Base-by-base conservation (phyloP, 352 stramenopile genomes). In the Phytopythium cucurbitacearum region DNA sequence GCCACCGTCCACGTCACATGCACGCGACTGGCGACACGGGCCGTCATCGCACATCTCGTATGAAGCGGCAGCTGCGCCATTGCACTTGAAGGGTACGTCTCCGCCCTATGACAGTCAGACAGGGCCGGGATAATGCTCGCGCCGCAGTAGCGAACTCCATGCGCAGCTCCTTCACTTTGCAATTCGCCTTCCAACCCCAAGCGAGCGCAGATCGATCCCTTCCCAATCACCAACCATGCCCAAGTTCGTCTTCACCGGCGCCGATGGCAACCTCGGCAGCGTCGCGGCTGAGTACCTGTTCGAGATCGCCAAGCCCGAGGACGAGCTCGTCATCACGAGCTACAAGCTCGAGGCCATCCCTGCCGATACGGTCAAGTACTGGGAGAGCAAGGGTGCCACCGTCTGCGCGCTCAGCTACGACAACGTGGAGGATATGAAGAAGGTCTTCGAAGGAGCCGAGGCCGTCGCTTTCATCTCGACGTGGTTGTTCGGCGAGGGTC, bases 201-300 rank as follows among this genome's bases (percentile, higher is more conserved):
- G 38, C 36, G 51, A 53, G 5, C 16, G 21, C 21, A 28, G 21
- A 28, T 33, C 12, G 41, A 35, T 36, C 32, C n/a, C 33, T 33
- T 13, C 13, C 16, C 33, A 52, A 36, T 21, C 13, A 51, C 34
- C 4, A 9, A 57, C n/a, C 40, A 69, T 65, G 57, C 44, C 51
- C 61, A 67, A 71, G 48, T 62, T 59, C 48, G 63, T 71, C 11
- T 51, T 71, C 4, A 71, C 54, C 37, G 63, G 59, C 7, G 56
- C 51, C 15, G 59, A 66, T 16, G 63, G 63, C 45, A 64, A 64
- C 54, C 54, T 71, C 7, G 63, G 59, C 48, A 34, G 63, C 43
- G 39, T 64, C 47, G 59, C 63, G 4, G 63, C 63, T 1, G 63
- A 71, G 41, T 71, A 58, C 35, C 38, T 41, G 28, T 38, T 68